phyloP scores from a whole-genome alignment of 2,329 filamentous ascomycete species.

The Penicillium digitatum region DNA sequence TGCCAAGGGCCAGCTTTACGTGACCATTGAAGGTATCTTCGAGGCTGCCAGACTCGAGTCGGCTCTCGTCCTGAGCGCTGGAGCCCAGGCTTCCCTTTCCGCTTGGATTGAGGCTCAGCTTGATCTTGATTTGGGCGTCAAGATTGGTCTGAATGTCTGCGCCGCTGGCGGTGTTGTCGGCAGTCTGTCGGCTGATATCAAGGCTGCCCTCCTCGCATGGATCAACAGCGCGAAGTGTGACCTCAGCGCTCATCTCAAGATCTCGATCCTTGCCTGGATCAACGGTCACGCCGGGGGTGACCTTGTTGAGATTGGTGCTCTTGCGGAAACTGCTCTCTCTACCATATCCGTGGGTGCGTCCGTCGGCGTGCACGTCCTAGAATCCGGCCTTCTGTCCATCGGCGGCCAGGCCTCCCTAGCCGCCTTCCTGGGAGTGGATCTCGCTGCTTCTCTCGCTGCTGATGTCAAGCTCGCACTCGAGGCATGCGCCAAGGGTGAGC shows the following conservation, averaged over 20 bases:
- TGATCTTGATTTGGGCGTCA: conserved; percentile 28
- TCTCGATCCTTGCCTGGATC: conserved; percentile 32
- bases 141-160: conserved; percentile 33
- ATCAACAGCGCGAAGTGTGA: conserved; percentile 26
- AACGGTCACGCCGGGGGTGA: conserved; percentile 27
- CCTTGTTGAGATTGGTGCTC: conserved; percentile 26
- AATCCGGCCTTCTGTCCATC: conserved; percentile 27
- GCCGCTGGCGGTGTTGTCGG: conserved; percentile 33
- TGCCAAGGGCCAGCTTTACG: conserved; percentile 35
- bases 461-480: conserved; percentile 30
- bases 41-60: conserved; percentile 23
- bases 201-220: conserved; percentile 32
- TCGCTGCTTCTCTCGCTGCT: conserved; percentile 27
- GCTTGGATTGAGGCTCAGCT: conserved; percentile 27
- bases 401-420: conserved; percentile 30
- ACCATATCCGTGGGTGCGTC: conserved; percentile 34
- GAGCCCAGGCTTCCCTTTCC: conserved; percentile 28
- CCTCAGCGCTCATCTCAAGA: conserved; percentile 30
- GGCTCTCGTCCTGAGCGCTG: conserved; percentile 31
- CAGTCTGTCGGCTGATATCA: conserved; percentile 32
- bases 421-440: conserved; percentile 33
- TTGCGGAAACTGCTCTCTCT: conserved; percentile 29
- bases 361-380: conserved; percentile 29
- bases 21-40: conserved; percentile 38
- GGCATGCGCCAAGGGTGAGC: conserved; percentile 28